Evolutionary conservation across 2,329 filamentous ascomycete genomes (phyloP), one percentile per base, ranked within the genome.

Genomic region (Aureobasidium sp.): DNA sequence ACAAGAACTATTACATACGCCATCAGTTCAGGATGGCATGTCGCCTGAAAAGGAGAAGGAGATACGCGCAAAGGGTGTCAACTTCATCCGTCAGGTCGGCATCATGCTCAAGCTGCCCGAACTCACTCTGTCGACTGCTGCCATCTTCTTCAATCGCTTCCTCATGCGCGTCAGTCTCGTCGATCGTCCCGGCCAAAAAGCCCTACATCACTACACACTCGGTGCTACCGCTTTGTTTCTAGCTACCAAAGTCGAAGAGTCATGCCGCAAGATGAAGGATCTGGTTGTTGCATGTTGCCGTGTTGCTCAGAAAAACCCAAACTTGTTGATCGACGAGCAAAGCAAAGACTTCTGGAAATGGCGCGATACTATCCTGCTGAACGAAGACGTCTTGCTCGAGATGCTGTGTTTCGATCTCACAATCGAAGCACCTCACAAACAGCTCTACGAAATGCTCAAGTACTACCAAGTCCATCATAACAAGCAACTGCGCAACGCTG

Each of bases 331-430:
- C 58, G 94, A 99, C 72, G 94, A 97, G 75, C 92, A 97, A 74
- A 95, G 89, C 67, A 97, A 97, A 71, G 94, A 99, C 71, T 99
- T 94, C 73, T 99, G 94, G 94, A 86, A 89, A 70, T 99, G 94
- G 94, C 85, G 91, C 64, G 94, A 99, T 72, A 94, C 88, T 63
- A 96, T 99, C 62, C 79, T 97, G 15, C 87, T 89, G 66, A 91
- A 95, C 71, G 94, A 99, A 76, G 94, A 97, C 72, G 79, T 93
- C 47, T 88, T 99, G 78, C 82, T 99, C 16, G 94, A 97, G 73
- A 86, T 86, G 49, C 80, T 99, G 21, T 97, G 92, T 63, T 99
- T 99, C 73, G 94, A 99, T 72, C 80, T 99, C 49, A 90, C 92
- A 74, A 81, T 97, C 32, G 89, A 95, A 67, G 90, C 91, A 63